phyloP scores from a whole-genome alignment of 805 yeast species.

The Yarrowia sp. region DNA sequence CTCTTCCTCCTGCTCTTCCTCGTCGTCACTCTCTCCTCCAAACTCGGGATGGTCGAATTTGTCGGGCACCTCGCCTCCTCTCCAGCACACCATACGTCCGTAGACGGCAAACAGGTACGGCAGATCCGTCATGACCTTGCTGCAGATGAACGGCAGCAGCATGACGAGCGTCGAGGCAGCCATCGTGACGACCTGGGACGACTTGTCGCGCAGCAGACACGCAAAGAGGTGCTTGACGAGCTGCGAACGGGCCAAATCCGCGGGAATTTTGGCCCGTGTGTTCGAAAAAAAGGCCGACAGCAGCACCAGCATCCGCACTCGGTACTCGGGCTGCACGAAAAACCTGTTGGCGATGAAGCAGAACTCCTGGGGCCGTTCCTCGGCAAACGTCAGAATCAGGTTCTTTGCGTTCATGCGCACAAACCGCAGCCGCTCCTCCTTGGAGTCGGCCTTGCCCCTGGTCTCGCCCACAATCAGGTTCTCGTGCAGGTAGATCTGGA shows the following conservation, averaged over 20 bases:
- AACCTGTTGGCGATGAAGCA: slow-evolving; percentile 42
- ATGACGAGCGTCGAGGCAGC: slow-evolving; percentile 43
- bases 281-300: slow-evolving; percentile 40
- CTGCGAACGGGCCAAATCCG: slow-evolving; percentile 20
- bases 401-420: slow-evolving; percentile 46
- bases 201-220: slow-evolving; percentile 45
- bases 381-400: slow-evolving; percentile 46
- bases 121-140: slow-evolving; percentile 35
- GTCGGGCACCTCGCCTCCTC: slow-evolving; percentile 27
- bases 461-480: slow-evolving; percentile 27
- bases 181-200: slow-evolving; percentile 44
- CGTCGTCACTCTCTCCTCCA: neutral
- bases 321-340: slow-evolving; percentile 39
- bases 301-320: slow-evolving; percentile 45
- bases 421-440: slow-evolving; percentile 51
- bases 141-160: slow-evolving; percentile 48
- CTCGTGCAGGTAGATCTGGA: slow-evolving; percentile 34
- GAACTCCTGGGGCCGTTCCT: slow-evolving; percentile 41
- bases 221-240: slow-evolving; percentile 38
- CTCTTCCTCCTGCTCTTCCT: slow-evolving; percentile 25
- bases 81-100: slow-evolving; percentile 47
- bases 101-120: slow-evolving; percentile 48
- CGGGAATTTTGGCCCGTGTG: slow-evolving; percentile 15
- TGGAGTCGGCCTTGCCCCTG: slow-evolving; percentile 37
- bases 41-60: slow-evolving; percentile 15